phyloP scores from a whole-genome alignment of 78 protist genomes.

The Guillardia theta region DNA sequence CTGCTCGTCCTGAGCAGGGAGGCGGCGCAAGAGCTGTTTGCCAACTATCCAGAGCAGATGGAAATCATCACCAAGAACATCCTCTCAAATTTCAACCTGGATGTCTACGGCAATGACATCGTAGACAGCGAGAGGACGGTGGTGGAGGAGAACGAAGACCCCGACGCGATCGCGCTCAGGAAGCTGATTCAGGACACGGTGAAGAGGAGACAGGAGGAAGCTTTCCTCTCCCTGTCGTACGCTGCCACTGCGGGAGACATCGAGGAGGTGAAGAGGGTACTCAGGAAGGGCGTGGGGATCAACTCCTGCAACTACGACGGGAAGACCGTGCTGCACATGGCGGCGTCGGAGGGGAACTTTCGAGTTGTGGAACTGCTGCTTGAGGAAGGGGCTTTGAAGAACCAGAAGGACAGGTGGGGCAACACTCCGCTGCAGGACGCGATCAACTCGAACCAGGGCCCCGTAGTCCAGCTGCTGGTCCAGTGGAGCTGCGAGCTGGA shows the following conservation, averaged over 20 bases:
- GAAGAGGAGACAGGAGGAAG: not conserved
- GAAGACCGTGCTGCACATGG: not conserved
- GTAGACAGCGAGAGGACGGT: not conserved
- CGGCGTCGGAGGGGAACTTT: not conserved
- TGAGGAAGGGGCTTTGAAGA: not conserved
- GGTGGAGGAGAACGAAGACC: not conserved
- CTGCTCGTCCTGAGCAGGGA: not conserved
- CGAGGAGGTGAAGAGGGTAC: not conserved
- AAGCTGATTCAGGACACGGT: not conserved
- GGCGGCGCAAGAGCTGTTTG: not conserved
- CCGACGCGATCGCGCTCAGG: not conserved
- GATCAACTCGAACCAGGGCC: not conserved
- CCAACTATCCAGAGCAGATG: not conserved
- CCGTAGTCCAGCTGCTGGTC: not conserved
- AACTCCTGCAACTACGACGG: not conserved
- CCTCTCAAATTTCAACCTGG: not conserved
- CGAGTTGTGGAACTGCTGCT: conserved; percentile 15
- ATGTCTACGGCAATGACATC: not conserved
- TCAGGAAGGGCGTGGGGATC: not conserved
- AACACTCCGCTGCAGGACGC: conserved; percentile 20
- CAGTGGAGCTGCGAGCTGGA: not conserved
- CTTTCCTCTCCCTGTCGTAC: not conserved
- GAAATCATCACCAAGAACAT: not conserved
- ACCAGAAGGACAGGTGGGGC: not conserved
- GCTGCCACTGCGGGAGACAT: not conserved